Conservation (phyloP, 371 early-diverging fungal genomes). For the Mortierella sp. region DNA sequence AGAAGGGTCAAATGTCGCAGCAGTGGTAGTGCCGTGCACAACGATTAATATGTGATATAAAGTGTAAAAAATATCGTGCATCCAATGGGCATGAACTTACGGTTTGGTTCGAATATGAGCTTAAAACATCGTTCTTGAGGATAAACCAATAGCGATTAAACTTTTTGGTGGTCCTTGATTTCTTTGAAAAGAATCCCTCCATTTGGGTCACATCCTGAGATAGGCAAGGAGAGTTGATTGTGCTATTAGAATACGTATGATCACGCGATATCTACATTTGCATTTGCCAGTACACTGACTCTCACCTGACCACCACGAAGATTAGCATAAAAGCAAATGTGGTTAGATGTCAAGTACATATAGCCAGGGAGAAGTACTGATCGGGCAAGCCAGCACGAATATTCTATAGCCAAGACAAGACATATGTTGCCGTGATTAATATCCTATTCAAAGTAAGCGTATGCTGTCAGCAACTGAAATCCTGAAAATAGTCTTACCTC, state of each 20-base stretch:
- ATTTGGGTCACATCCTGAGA: conserved; percentile 68
- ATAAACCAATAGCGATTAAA: conserved; percentile 79
- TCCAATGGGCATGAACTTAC: conserved; percentile 33
- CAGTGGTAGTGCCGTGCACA: not conserved
- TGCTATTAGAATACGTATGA: not conserved
- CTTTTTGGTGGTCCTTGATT: conserved; percentile 56
- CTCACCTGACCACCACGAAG: conserved; percentile 60
- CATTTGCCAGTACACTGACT: not conserved
- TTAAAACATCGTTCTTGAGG: conserved; percentile 72
- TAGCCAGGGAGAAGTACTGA: conserved; percentile 78
- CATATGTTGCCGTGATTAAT: not conserved
- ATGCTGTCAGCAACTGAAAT: too few species aligned
- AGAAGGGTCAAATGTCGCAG: not conserved
- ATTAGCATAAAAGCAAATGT: conserved; percentile 80
- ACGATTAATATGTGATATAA: not conserved
- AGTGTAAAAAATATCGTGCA: not conserved
- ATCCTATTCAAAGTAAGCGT: not conserved
- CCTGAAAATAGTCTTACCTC: conserved; percentile 56
- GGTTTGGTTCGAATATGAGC: conserved; percentile 72
- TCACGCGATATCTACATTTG: not conserved
- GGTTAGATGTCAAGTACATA: conserved; percentile 77
- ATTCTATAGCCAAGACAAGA: conserved; percentile 61
- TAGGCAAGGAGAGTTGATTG: not conserved
- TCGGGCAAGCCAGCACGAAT: conserved; percentile 79
- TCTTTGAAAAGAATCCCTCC: conserved; percentile 74